phyloP scores from a whole-genome alignment of 441 rosid genomes.

The Hypseocharis bilobata region DNA sequence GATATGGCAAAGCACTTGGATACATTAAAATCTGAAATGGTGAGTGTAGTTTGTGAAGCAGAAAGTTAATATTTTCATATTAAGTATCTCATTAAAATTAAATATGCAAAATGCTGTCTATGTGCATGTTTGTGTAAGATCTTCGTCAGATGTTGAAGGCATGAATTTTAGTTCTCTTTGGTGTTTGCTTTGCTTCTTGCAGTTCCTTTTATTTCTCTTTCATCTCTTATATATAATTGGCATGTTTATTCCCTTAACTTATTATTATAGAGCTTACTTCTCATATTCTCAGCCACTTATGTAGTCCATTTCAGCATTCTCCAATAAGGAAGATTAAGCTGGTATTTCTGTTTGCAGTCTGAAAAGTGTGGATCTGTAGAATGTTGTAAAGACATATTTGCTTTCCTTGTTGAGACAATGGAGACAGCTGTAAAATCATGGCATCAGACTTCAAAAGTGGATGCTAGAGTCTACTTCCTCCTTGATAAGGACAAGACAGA shows the following conservation, averaged over 20 bases:
- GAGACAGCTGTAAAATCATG: constrained; percentile 69
- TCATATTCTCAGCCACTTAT: background rate
- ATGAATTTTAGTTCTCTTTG: background rate
- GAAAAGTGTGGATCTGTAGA: constrained; percentile 57
- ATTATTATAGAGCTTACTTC: background rate
- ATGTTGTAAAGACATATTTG: constrained; percentile 39
- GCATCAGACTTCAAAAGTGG: constrained; percentile 78
- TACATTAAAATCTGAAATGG: constrained; percentile 64
- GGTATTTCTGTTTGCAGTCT: constrained; percentile 40
- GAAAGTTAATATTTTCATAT: background rate
- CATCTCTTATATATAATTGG: background rate
- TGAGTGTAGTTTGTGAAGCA: constrained; percentile 27
- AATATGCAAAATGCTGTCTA: background rate
- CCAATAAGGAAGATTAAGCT: constrained; percentile 11
- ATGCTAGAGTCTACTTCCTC: constrained; percentile 66
- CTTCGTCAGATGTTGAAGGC: background rate
- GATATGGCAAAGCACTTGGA: constrained; percentile 70
- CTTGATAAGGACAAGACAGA: constrained; percentile 68
- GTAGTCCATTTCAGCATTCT: background rate
- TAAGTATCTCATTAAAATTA: too few species aligned
- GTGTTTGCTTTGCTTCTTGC: background rate
- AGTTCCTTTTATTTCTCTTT: too few species aligned
- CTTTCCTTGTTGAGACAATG: constrained; percentile 70
- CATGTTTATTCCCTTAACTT: background rate
- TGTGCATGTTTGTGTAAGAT: background rate